Conservation (phyloP, 2,329 filamentous ascomycete species). For the Cordyceps fumosorosea region DNA sequence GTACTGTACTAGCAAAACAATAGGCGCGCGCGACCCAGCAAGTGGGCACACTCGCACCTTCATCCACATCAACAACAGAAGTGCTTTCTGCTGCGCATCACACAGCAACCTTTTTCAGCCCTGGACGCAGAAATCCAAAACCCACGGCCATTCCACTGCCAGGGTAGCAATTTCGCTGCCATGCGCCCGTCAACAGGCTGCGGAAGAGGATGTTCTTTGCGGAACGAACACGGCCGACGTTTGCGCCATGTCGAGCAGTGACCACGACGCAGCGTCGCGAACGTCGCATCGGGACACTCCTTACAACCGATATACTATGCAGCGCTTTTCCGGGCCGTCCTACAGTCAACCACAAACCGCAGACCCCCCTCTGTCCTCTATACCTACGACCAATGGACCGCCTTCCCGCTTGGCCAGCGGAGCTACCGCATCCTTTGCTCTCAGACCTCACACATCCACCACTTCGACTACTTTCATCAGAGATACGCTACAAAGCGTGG, state of each 20-base stretch:
- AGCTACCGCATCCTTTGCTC: background rate
- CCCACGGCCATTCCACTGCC: background rate
- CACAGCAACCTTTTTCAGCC: background rate
- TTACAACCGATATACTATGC: background rate
- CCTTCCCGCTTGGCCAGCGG: background rate
- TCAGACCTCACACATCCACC: background rate
- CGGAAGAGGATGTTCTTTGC: slow-evolving; percentile 6
- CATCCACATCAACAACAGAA: background rate
- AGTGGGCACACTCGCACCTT: background rate
- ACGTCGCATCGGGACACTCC: background rate
- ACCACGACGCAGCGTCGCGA: background rate
- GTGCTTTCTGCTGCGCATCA: background rate
- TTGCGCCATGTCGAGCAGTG: slow-evolving; percentile 8
- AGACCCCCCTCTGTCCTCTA: background rate
- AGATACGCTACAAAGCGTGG: background rate
- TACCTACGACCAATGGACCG: slow-evolving; percentile 1
- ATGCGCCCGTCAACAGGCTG: background rate
- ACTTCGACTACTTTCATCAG: background rate
- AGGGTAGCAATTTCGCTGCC: background rate
- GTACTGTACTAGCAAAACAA: background rate
- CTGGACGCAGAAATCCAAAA: background rate
- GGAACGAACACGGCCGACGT: background rate
- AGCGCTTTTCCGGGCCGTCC: background rate
- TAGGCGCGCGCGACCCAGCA: background rate
- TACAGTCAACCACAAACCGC: background rate